Base-by-base conservation (phyloP, 2,329 filamentous ascomycete genomes). In the Monosporascus sp. region DNA sequence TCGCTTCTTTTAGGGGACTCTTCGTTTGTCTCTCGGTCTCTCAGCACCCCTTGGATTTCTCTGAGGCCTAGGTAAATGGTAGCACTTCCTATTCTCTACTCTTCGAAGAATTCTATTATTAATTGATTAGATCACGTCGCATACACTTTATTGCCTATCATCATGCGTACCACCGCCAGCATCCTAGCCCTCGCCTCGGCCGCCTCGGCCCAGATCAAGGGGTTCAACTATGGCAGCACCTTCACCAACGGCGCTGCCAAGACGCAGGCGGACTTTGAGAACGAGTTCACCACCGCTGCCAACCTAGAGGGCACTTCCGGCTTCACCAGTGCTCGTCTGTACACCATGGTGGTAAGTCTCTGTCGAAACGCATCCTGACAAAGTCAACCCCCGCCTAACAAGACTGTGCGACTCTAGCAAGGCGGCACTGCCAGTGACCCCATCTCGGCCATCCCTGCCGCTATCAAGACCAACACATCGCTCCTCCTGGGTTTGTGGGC, bases 401-500 rank as follows among this genome's bases (percentile, higher is more conserved):
- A 31, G 7, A 16, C 11, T 27, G 47, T 47, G 64, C 69, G 48
- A 70, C 43, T 54, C 47, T 57, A 80, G 76, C 87, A 91, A 79
- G 81, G 72, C 26, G 85, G 83, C 59, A 86, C 86, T 6, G 71
- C 80, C 59, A 85, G 80, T 71, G 78, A 66, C 20, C 65, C 66
- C n/a, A 69, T 69, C 51, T 62, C 66, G 7, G 67, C 67, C 50
- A 69, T 96, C 58, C 87, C 87, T 43, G 91, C 91, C 44, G 91
- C 91, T 64, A 91, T 96, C 71, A 81, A 80, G 61, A 90, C 90
- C 64, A 81, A 90, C 63, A 95, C 90, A 2, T 79, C 80, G 44
- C 80, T 97, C 26, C 81, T 97, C 11, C 83, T 96, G 14, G 91
- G 91, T 61, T 76, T 97, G 49, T 96, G 91, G 91, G 83, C 84